phyloP scores from a whole-genome alignment of 208 protist genomes.

The Lotmaria passim region DNA sequence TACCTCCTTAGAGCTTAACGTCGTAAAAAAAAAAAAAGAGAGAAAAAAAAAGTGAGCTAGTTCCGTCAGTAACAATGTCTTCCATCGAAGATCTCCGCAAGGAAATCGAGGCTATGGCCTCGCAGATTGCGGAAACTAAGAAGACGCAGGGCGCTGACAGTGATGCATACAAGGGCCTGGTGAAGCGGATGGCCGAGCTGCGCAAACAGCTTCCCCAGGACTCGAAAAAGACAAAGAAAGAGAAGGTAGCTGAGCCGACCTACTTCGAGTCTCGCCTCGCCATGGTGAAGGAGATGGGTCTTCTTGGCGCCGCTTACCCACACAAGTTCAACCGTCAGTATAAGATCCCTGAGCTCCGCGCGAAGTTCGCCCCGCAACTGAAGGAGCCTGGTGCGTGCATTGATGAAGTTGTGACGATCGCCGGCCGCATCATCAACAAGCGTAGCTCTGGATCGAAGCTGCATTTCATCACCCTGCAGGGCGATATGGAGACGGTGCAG shows the following conservation, averaged over 20 bases:
- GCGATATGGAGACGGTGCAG: slow-evolving; percentile 96
- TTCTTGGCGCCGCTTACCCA: slow-evolving; percentile 94
- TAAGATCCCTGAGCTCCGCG: slow-evolving; percentile 89
- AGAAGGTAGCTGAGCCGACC: slow-evolving; percentile 60
- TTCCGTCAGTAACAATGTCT: slow-evolving; percentile 37
- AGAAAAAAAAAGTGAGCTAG: too few relatives aligned
- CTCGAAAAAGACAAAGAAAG: slow-evolving; percentile 51
- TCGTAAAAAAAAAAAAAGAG: slow-evolving; percentile 16
- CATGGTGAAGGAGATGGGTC: slow-evolving; percentile 89
- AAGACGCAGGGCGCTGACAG: slow-evolving; percentile 63
- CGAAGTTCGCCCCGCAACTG: slow-evolving; percentile 69
- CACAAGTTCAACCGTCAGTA: slow-evolving; percentile 96
- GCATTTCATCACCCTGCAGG: slow-evolving; percentile 97
- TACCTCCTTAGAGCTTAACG: too few relatives aligned
- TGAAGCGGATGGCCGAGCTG: slow-evolving; percentile 79
- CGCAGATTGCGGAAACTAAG: slow-evolving; percentile 71
- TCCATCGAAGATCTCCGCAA: slow-evolving; percentile 56
- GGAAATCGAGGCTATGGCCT: slow-evolving; percentile 78
- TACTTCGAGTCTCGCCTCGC: slow-evolving; percentile 90
- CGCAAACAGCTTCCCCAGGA: slow-evolving; percentile 52
- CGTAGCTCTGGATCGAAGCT: slow-evolving; percentile 93
- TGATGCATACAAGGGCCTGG: slow-evolving; percentile 72
- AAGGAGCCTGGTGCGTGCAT: slow-evolving; percentile 51
- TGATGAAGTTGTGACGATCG: slow-evolving; percentile 82
- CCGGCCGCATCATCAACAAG: slow-evolving; percentile 87